These are phyloP conservation scores for Mycosphaerella arachidis DNA, from an alignment of 2,329 filamentous ascomycete species.

Conservation along the genomic window DNA sequence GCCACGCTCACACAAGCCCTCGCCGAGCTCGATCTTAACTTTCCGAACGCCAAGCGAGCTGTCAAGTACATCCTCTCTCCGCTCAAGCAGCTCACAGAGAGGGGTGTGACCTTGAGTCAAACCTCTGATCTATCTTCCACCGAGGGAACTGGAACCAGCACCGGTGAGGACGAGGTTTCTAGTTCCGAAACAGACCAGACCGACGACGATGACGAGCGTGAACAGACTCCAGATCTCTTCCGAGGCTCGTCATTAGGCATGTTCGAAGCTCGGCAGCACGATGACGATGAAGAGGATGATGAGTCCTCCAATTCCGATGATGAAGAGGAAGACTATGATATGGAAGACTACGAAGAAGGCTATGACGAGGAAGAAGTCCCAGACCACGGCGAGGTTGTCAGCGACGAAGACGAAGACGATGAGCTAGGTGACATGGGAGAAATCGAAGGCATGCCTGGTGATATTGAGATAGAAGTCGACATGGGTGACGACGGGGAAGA, in stretches of 20 bases:
- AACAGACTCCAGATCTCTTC: conserved; percentile 95
- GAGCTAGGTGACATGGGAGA: conserved; percentile 63
- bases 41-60: conserved; percentile 84
- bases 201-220: conserved; percentile 57
- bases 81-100: conserved; percentile 78
- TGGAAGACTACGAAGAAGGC: conserved; percentile 90
- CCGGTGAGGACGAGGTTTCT: conserved; percentile 78
- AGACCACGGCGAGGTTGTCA: conserved; percentile 81
- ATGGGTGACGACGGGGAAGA: conserved; percentile 69
- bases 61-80: conserved; percentile 95
- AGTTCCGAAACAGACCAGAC: conserved; percentile 78
- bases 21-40: conserved; percentile 91
- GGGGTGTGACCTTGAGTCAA: conserved; percentile 80
- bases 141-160: conserved; percentile 56
- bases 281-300: conserved; percentile 66
- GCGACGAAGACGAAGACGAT: conserved; percentile 80
- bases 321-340: conserved; percentile 59
- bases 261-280: conserved; percentile 77
- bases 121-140: conserved; percentile 65
- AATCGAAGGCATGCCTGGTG: conserved; percentile 60
- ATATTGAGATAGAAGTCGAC: conserved; percentile 68
- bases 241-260: conserved; percentile 93
- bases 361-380: conserved; percentile 78
- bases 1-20: conserved; percentile 84
- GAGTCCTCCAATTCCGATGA: not conserved